Base-by-base conservation (phyloP, 805 yeast species). In the Cyberlindnera mycetangii region DNA sequence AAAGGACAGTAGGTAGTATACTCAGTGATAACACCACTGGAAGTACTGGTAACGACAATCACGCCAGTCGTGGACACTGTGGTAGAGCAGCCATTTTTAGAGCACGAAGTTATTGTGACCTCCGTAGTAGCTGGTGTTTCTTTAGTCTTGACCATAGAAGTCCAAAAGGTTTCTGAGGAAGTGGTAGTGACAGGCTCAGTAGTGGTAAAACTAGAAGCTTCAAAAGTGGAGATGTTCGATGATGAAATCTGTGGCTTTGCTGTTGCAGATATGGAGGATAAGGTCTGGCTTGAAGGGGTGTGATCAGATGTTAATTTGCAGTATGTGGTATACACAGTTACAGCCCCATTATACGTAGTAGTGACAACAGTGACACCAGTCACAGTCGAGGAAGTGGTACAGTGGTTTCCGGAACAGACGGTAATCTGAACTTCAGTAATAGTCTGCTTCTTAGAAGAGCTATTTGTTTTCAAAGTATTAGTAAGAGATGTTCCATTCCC, bases 1-100 rank as follows among this genome's bases (percentile, higher is more conserved):
- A 61, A 45, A 31, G 74, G 74, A 49, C 72, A 68, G 59, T 67
- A 68, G 6, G 74, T 69, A 14, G 73, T 67, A 62, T 65, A 75
- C 16, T 57, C 56, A 12, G 73, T 74, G 35, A 41, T 61, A 3
- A 48, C 55, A 34, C 54, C 54, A 17, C 53, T 47, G 44, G 69
- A 65, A 8, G 63, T 57, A 15, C 69, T 64, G n/a, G 57, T 35
- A 30, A 33, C 20, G 7, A 33, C 25, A 19, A 68, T 59, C 21
- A 62, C 47, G 16, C 52, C 31, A 14, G 66, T 63, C 25, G 65
- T 24, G 7, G 41, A 27, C 19, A 21, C 21, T 18, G 39, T 12
- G 22, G 28, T 12, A 16, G 42, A 20, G 9, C 42, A 17, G 7
- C 38, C 31, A 44, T 15, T 16, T 7, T 43, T n/a, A 19, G 37